phyloP scores from a whole-genome alignment of 805 yeast genomes.

The Saturnispora halmiae region DNA sequence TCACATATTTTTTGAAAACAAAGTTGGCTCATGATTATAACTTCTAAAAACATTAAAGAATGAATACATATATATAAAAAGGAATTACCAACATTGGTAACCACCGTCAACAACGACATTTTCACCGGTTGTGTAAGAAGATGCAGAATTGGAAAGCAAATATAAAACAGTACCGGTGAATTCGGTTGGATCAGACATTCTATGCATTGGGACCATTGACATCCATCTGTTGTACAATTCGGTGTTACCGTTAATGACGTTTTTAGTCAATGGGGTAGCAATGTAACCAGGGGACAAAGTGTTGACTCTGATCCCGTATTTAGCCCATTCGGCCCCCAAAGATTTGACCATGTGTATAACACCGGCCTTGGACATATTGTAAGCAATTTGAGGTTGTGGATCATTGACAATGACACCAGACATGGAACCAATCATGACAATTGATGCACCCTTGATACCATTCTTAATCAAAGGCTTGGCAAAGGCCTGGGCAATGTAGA shows the following conservation, averaged over 20 bases:
- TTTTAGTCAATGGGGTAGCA: conserved; percentile 67
- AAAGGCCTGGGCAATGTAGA: conserved; percentile 64
- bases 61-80: too few species aligned
- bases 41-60: too few species aligned
- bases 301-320: conserved; percentile 65
- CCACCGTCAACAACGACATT: conserved; percentile 83
- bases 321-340: conserved; percentile 77
- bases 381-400: conserved; percentile 73
- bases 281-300: conserved; percentile 76
- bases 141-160: conserved; percentile 61
- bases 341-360: conserved; percentile 72
- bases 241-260: conserved; percentile 51
- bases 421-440: conserved; percentile 70
- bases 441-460: conserved; percentile 46
- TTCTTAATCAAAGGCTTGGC: conserved; percentile 57
- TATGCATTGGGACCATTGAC: conserved; percentile 59
- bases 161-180: conserved; percentile 70
- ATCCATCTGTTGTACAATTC: conserved; percentile 66
- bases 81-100: conserved; percentile 63
- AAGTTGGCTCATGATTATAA: too few species aligned
- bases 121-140: conserved; percentile 76
- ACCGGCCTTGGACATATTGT: conserved; percentile 83
- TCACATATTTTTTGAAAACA: too few species aligned
- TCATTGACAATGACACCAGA: conserved; percentile 68
- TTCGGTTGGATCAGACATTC: conserved; percentile 82